Conservation (phyloP, 495 filamentous ascomycete species). For the Cenococcum geophilum region DNA sequence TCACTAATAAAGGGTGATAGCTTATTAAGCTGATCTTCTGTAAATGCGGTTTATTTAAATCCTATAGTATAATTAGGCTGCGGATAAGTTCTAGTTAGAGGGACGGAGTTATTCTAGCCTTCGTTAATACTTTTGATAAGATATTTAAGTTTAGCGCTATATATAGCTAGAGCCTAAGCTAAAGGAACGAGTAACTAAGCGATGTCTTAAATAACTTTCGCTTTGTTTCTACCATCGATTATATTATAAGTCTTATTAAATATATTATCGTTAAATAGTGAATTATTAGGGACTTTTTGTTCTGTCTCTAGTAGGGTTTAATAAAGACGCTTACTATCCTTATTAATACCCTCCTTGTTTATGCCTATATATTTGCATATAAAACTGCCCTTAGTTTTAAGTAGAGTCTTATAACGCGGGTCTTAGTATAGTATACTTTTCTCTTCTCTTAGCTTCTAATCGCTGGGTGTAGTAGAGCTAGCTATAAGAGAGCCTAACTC, state of each 20-base stretch:
- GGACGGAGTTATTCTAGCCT: slow-evolving; percentile 28
- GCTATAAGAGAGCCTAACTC: slow-evolving; percentile 28
- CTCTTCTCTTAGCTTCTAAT: slow-evolving; percentile 39
- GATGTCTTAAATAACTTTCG: slow-evolving; percentile 29
- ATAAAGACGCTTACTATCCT: slow-evolving; percentile 20
- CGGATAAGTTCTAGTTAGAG: slow-evolving; percentile 25
- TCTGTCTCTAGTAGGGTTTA: slow-evolving; percentile 15
- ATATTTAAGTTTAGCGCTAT: slow-evolving; percentile 18
- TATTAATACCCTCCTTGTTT: no score
- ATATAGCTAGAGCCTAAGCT: slow-evolving; percentile 20
- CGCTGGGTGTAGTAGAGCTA: slow-evolving; percentile 39
- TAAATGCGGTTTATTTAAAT: slow-evolving; percentile 26
- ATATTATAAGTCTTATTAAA: no score
- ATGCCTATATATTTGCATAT: slow-evolving; percentile 6
- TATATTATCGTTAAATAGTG: slow-evolving; percentile 25
- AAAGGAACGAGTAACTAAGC: slow-evolving; percentile 24
- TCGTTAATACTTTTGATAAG: slow-evolving; percentile 26
- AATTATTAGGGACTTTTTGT: slow-evolving; percentile 15
- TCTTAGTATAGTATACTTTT: slow-evolving; percentile 41
- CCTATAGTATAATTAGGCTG: slow-evolving; percentile 28
- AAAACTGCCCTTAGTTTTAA: not conserved
- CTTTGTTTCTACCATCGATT: slow-evolving; percentile 16
- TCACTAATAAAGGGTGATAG: slow-evolving; percentile 6
- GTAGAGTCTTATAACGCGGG: slow-evolving; percentile 1
- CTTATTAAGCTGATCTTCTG: slow-evolving; percentile 17